phyloP scores from a whole-genome alignment of 345 rosid species.

The Xanthoceras sorbifolium region DNA sequence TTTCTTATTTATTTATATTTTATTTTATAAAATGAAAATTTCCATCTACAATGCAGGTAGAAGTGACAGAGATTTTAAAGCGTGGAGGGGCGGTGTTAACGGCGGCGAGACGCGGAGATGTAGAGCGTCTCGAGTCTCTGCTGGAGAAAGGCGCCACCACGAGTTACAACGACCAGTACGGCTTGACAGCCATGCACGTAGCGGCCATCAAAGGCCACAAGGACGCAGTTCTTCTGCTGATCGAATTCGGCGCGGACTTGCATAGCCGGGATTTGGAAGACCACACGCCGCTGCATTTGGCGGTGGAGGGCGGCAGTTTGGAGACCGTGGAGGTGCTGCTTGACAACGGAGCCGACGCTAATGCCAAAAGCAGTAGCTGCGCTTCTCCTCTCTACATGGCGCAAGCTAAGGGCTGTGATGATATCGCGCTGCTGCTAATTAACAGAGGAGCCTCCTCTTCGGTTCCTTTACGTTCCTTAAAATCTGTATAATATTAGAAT shows the following conservation, averaged over 20 bases:
- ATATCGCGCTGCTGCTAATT: slow-evolving; percentile 31
- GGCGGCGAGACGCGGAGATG: slow-evolving; percentile 57
- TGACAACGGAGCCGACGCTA: slow-evolving; percentile 37
- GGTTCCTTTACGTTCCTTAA: neutral
- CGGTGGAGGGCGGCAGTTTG: slow-evolving; percentile 43
- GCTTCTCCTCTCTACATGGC: slow-evolving; percentile 47
- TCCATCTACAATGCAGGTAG: slow-evolving; percentile 27
- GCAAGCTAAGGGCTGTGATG: slow-evolving; percentile 34
- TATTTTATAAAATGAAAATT: too few species aligned
- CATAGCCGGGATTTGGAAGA: slow-evolving; percentile 49
- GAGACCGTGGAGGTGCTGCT: slow-evolving; percentile 49
- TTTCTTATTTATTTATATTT: too few species aligned
- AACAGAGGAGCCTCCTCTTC: slow-evolving; percentile 29
- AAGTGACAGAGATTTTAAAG: slow-evolving; percentile 28
- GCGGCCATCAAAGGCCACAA: slow-evolving; percentile 54
- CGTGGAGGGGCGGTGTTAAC: slow-evolving; percentile 39
- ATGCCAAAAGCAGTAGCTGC: slow-evolving; percentile 39
- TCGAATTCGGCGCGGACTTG: slow-evolving; percentile 35
- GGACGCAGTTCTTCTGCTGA: slow-evolving; percentile 37
- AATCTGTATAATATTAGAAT: neutral
- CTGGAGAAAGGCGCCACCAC: slow-evolving; percentile 28
- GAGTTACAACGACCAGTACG: slow-evolving; percentile 47
- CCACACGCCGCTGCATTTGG: slow-evolving; percentile 55
- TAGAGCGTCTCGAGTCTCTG: slow-evolving; percentile 20
- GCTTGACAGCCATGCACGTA: slow-evolving; percentile 46